These are phyloP conservation scores for Zymoseptoria passerinii DNA, from an alignment of 2,329 filamentous ascomycete genomes.

Conservation along the genomic window DNA sequence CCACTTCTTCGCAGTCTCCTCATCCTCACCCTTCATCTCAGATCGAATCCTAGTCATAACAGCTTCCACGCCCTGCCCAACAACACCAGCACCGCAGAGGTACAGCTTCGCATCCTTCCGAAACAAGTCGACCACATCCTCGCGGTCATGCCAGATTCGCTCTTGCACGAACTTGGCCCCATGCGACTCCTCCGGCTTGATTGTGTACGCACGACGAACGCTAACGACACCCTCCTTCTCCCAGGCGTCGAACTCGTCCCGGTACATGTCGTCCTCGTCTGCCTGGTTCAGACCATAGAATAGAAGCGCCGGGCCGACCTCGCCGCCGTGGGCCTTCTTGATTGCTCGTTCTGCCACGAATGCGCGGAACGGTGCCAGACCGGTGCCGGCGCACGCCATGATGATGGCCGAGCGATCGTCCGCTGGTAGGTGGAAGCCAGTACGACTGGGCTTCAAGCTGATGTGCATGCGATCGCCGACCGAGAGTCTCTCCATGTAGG, in stretches of 20 bases:
- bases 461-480: conserved; percentile 38
- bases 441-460: conserved; percentile 33
- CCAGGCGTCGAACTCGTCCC: conserved; percentile 53
- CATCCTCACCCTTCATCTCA: conserved; percentile 22
- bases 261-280: conserved; percentile 53
- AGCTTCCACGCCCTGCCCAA: conserved; percentile 32
- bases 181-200: conserved; percentile 33
- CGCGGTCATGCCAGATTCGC: conserved; percentile 40
- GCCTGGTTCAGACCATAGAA: conserved; percentile 56
- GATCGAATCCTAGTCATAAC: conserved; percentile 36
- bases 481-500: conserved; percentile 35
- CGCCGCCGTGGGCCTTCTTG: conserved; percentile 41
- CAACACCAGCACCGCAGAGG: conserved; percentile 50
- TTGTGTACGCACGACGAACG: conserved; percentile 54
- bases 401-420: conserved; percentile 36
- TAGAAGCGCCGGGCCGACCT: conserved; percentile 52
- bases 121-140: conserved; percentile 40
- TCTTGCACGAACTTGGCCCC: conserved; percentile 50
- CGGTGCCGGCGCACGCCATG: conserved; percentile 55
- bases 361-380: conserved; percentile 93
- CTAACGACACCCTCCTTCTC: conserved; percentile 52
- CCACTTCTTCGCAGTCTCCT: conserved; percentile 35
- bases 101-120: conserved; percentile 49
- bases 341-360: conserved; percentile 80
- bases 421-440: conserved; percentile 38